A percentile compares a stretch with the other conserved stretches of the same genome.
Evolutionary conservation across 345 rosid species (phyloP).

Genomic region (Eucalyptus cloeziana): DNA sequence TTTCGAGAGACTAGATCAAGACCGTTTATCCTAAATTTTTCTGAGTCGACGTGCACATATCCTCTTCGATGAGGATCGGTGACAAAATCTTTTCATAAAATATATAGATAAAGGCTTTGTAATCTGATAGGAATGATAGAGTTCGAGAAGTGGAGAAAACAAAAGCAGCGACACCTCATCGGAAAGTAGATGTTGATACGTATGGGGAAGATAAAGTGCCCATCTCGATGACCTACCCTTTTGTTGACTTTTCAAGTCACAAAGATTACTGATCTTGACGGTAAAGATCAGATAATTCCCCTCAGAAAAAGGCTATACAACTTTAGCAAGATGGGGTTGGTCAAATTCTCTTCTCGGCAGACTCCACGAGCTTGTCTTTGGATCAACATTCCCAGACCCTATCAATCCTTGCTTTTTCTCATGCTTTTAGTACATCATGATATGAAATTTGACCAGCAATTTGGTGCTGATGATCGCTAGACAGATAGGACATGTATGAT

Average conservation of each 20-base stretch:
- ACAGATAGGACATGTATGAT: slow-evolving; percentile 8
- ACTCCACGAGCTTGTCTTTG: not conserved
- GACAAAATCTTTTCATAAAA: not conserved
- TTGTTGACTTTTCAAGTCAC: not conserved
- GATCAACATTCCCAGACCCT: not conserved
- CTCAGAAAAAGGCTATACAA: not conserved
- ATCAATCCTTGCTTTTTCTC: not conserved
- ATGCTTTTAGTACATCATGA: not conserved
- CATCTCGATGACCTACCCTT: not conserved
- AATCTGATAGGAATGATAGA: not conserved
- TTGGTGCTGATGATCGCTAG: not conserved
- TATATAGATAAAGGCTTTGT: not conserved
- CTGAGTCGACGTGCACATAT: not conserved
- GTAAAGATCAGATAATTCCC: not conserved
- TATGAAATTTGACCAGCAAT: not conserved
- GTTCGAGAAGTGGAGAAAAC: not conserved
- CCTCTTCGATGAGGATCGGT: not conserved
- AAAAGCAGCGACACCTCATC: not conserved
- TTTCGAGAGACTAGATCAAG: not conserved
- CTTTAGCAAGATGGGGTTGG: not conserved
- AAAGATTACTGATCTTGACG: not conserved
- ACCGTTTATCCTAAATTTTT: not conserved
- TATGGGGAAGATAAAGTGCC: not conserved
- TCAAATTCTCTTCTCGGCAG: not conserved
- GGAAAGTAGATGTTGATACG: not conserved